A percentile compares a stretch with the other conserved stretches of the same genome.
Evolutionary conservation across 2,329 filamentous ascomycete genomes (phyloP).

Genomic region (Aspergillus terreus): DNA sequence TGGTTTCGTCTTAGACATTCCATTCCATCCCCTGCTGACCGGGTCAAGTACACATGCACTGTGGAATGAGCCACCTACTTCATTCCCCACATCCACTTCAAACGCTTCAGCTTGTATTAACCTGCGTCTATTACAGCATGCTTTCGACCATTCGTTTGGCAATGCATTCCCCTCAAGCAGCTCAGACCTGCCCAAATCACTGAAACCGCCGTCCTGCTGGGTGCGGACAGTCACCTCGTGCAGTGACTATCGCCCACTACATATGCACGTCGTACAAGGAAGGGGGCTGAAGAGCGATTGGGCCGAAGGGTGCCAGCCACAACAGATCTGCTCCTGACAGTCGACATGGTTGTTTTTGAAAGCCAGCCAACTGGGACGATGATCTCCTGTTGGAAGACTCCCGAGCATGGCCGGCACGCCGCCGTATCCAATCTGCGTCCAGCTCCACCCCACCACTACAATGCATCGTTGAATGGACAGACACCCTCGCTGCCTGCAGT

Average conservation of each 20-base stretch:
- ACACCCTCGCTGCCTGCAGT: neutral
- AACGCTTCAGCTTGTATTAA: neutral
- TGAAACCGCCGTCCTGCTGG: neutral
- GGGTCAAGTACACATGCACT: neutral
- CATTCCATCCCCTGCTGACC: neutral
- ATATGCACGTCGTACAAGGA: constrained; percentile 23
- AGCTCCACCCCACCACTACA: constrained; percentile 8
- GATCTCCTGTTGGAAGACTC: constrained; percentile 6
- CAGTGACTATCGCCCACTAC: constrained; percentile 9
- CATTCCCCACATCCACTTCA: neutral
- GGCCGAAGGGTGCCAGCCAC: constrained; percentile 10
- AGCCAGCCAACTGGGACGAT: constrained; percentile 11
- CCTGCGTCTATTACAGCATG: neutral
- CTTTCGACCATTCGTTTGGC: neutral
- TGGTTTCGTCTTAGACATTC: neutral
- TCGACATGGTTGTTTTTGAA: constrained; percentile 5
- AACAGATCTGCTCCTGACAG: constrained; percentile 1
- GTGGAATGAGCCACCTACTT: neutral
- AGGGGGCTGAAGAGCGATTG: constrained; percentile 6
- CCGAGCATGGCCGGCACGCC: constrained; percentile 12
- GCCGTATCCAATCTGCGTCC: constrained; percentile 15
- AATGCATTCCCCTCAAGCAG: too few species aligned
- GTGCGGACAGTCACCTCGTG: constrained; percentile 8
- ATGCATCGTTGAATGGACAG: neutral
- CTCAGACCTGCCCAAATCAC: too few species aligned